phyloP scores from a whole-genome alignment of 208 protist species.

The Willaertia magna region DNA sequence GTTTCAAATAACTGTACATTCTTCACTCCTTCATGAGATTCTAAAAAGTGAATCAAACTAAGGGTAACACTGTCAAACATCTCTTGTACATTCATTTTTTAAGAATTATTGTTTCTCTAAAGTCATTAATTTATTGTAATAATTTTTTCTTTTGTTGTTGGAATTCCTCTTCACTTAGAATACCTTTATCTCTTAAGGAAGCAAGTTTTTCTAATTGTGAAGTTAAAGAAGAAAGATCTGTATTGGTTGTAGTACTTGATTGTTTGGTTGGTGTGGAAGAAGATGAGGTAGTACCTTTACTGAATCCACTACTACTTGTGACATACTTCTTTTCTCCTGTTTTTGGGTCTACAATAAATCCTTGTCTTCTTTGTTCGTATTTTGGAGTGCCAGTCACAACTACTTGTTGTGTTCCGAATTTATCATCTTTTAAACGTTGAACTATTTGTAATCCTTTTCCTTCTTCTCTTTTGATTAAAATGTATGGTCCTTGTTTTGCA shows the following conservation, averaged over 20 bases:
- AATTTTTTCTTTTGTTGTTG: not conserved
- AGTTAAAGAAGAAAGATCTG: too few species aligned
- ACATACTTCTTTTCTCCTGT: not conserved
- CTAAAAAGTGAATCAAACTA: not conserved
- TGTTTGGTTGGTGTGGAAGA: too few species aligned
- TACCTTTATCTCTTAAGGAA: not conserved
- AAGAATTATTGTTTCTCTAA: too few species aligned
- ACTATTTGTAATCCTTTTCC: not conserved
- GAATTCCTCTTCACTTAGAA: not conserved
- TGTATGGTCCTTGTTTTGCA: not conserved
- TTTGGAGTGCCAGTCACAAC: not conserved
- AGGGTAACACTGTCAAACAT: not conserved
- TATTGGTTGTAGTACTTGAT: too few species aligned
- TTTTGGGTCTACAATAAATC: not conserved
- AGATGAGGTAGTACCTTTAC: too few species aligned
- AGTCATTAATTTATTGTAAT: too few species aligned
- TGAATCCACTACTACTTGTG: too few species aligned
- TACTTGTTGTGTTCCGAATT: not conserved
- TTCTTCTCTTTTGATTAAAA: not conserved
- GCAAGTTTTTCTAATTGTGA: not conserved
- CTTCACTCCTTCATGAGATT: not conserved
- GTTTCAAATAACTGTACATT: slow-evolving; percentile 1
- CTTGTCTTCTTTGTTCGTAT: not conserved
- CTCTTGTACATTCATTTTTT: not conserved
- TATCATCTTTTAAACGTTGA: not conserved